Conservation (phyloP, 768 basidiomycete species). For the Lactarius psammicola region DNA sequence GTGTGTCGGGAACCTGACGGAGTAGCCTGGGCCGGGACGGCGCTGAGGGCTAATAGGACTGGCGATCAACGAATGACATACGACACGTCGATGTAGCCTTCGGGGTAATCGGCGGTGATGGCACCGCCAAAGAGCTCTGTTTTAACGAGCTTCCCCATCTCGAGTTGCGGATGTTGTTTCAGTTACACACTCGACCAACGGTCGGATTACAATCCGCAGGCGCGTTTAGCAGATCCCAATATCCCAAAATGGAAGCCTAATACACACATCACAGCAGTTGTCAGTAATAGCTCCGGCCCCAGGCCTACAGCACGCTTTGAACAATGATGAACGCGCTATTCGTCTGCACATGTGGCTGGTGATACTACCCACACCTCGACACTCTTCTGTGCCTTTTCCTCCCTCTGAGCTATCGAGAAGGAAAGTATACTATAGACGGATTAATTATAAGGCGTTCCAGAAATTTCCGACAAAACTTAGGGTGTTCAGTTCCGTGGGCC, state of each 20-base stretch:
- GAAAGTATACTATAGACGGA: too few species aligned
- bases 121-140: constrained; percentile 84
- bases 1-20: constrained; percentile 90
- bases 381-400: not conserved
- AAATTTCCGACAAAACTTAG: too few species aligned
- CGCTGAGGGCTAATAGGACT: not conserved
- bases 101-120: constrained; percentile 60
- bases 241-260: not conserved
- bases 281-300: too few species aligned
- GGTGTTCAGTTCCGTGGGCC: not conserved
- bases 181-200: not conserved
- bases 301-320: too few species aligned
- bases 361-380: too few species aligned
- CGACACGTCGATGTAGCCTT: constrained; percentile 78
- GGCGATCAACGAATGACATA: constrained; percentile 38
- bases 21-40: constrained; percentile 43
- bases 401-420: not conserved
- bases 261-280: too few species aligned
- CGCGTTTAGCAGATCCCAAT: not conserved
- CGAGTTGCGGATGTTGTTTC: too few species aligned
- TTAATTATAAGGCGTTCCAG: too few species aligned
- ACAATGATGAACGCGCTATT: too few species aligned
- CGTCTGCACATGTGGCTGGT: too few species aligned
- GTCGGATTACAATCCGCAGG: too few species aligned
- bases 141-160: constrained; percentile 26